Base-by-base conservation (phyloP, 176 grass and related monocot genomes). In the Aegilops umbellulata region DNA sequence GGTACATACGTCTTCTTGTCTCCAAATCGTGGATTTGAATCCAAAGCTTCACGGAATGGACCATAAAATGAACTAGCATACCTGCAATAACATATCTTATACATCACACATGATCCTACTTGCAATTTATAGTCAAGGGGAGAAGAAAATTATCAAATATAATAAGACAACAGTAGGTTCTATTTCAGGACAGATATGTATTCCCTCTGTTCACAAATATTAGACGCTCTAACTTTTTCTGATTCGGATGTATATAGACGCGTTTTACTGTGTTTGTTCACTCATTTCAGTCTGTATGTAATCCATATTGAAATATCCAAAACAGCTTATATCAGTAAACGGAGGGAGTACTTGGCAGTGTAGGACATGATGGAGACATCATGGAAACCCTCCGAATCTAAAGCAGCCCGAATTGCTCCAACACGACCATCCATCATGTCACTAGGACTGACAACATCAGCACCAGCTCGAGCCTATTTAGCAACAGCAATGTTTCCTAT, bases 301-400 rank as follows among this genome's bases (percentile, higher is more conserved):
- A n/a, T n/a, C n/a, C n/a, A n/a, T n/a, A n/a, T n/a, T n/a, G n/a
- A n/a, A n/a, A n/a, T n/a, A n/a, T n/a, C n/a, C n/a, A n/a, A n/a
- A n/a, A n/a, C n/a, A n/a, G n/a, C n/a, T n/a, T n/a, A n/a, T n/a
- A n/a, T n/a, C n/a, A n/a, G n/a, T n/a, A n/a, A n/a, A n/a, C n/a
- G n/a, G n/a, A n/a, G n/a, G n/a, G n/a, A n/a, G n/a, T n/a, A 98
- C 97, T 99, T 96, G 47, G 94, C 97, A 6, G 94, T 99, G 77
- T 99, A 99, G 23, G 97, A 99, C 94, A 99, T 96, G 68, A 99
- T 96, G n/a, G 97, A 98, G 7, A 98, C 97, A 88, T 94, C 90
- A 69, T 94, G 79, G 80, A 99, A 99, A 42, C 97, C 97, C 90
- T 95, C 97, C 11, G 92, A 82, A 74, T 99, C 97, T 19, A 99